A percentile compares a stretch with the other conserved stretches of the same genome.
Evolutionary conservation across 306 rosid genomes (phyloP).

Genomic region (Gleditsia sinensis): DNA sequence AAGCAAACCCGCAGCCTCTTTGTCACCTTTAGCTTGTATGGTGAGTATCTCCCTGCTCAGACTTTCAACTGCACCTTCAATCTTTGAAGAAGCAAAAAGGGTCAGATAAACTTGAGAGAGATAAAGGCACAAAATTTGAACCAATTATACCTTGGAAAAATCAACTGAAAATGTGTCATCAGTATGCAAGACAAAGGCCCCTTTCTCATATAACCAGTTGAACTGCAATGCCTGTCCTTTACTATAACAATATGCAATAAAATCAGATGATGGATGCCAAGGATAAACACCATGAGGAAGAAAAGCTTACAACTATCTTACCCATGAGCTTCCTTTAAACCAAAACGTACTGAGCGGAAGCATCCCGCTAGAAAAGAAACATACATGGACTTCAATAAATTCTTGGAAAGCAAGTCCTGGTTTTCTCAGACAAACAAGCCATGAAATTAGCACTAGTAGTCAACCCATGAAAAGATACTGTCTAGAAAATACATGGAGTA

Average conservation of each 20-base stretch:
- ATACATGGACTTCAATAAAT: constrained; percentile 81
- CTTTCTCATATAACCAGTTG: constrained; percentile 87
- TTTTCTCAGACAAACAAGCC: constrained; percentile 31
- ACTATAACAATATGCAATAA: constrained; percentile 47
- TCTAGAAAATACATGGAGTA: constrained; percentile 14
- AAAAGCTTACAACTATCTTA: constrained; percentile 42
- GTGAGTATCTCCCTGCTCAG: constrained; percentile 88
- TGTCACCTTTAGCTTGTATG: constrained; percentile 92
- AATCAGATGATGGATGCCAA: constrained; percentile 38
- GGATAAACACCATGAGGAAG: constrained; percentile 26
- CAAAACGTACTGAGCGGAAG: constrained; percentile 91
- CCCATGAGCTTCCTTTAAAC: constrained; percentile 97
- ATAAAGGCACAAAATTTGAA: constrained; percentile 21
- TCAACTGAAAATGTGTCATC: constrained; percentile 76
- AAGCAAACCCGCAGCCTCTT: constrained; percentile 74
- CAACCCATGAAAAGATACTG: constrained; percentile 3
- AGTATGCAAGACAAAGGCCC: constrained; percentile 66
- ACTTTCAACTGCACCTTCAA: constrained; percentile 85
- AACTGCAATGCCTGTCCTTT: constrained; percentile 98
- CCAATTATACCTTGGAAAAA: constrained; percentile 68
- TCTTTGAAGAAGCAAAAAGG: constrained; percentile 41
- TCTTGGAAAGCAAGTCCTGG: constrained; percentile 75
- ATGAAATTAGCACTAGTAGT: constrained; percentile 26
- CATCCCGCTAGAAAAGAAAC: constrained; percentile 96
- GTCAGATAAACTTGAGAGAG: constrained; percentile 16